Percentiles rank a stretch among this genome's conserved stretches.
phyloP scores from a whole-genome alignment of 1,284 basidiomycete genomes.

The Heterobasidion irregulare region DNA sequence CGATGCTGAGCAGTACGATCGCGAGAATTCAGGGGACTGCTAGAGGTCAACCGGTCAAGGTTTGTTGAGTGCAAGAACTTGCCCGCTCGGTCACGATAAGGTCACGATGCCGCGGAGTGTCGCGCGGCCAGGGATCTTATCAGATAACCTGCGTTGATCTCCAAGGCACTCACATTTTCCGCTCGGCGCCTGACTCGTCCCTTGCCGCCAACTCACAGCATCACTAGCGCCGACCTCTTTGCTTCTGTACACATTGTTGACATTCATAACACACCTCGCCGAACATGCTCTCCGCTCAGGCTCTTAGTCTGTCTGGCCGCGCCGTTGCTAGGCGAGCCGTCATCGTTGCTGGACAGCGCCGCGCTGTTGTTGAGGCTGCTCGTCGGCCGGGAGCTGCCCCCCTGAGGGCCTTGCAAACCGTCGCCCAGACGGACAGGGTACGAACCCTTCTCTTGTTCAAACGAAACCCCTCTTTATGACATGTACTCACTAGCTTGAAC shows the following conservation, averaged over 20 bases:
- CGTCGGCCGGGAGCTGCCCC: conserved; percentile 22
- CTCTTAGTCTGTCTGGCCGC: conserved; percentile 3
- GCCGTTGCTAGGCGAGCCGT: conserved; percentile 17
- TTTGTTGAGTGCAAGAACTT: too few species aligned
- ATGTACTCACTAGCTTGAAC: neutral
- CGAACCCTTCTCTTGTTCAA: neutral
- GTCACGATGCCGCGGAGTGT: too few species aligned
- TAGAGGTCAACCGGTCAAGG: too few species aligned
- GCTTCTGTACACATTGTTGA: neutral
- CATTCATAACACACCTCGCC: neutral
- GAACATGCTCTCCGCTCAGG: conserved; percentile 7
- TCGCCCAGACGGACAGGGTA: conserved; percentile 54
- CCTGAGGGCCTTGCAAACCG: conserved; percentile 37
- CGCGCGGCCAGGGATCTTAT: too few species aligned
- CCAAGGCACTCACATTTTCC: too few species aligned
- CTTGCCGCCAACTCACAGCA: neutral
- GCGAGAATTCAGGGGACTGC: too few species aligned
- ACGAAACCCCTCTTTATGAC: neutral
- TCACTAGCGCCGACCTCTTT: neutral
- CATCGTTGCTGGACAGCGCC: conserved; percentile 41
- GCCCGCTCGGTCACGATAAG: too few species aligned
- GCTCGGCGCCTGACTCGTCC: too few species aligned
- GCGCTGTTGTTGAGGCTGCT: conserved; percentile 32
- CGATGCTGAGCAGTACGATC: too few species aligned
- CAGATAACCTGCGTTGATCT: too few species aligned